Evolutionary conservation across 495 filamentous ascomycete species (phyloP), one percentile per base, ranked within the genome.

Genomic region (Penicillium fimorum): DNA sequence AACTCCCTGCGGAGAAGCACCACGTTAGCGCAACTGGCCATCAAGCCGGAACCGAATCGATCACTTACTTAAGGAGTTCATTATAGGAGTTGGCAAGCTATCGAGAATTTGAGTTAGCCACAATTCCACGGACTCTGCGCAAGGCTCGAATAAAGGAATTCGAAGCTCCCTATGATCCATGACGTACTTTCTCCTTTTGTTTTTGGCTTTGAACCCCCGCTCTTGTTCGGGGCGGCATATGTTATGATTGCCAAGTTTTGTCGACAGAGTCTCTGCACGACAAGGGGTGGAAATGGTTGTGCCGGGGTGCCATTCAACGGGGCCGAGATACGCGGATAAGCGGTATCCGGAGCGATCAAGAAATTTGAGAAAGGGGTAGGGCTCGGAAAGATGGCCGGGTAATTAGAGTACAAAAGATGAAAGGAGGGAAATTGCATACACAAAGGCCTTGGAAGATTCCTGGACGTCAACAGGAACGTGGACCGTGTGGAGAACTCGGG

Each of bases 81-180:
- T 95, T 87, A 76, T 98, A 98, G 55, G 93, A 97, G 70, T 87
- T 89, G 67, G 91, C 90, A 78, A 98, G 93, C 93, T 97, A 70
- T 56, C 40, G 56, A 56, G 60, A 20, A 43, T 45, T 40, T 7
- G 32, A 20, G 61, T 71, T 60, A 71, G 69, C 51, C 46, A 58
- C n/a, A 55, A 38, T 46, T 47, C 20, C 33, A 40, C 27, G 22
- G 33, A 11, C 32, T 24, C 43, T 22, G 53, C 50, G 55, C 55
- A 50, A 56, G 24, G n/a, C 33, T 43, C 37, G n/a, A n/a, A 38
- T 22, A 47, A 17, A 46, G 37, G 49, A 30, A 25, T 13, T 7
- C 17, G 29, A 41, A 35, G 37, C 40, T 46, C 29, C 17, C 17
- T 33, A 29, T 49, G n/a, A 27, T 32, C 29, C 42, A 33, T 33